Base-by-base conservation (phyloP, 1,139 yeast genomes). In the Candida neerlandica region DNA sequence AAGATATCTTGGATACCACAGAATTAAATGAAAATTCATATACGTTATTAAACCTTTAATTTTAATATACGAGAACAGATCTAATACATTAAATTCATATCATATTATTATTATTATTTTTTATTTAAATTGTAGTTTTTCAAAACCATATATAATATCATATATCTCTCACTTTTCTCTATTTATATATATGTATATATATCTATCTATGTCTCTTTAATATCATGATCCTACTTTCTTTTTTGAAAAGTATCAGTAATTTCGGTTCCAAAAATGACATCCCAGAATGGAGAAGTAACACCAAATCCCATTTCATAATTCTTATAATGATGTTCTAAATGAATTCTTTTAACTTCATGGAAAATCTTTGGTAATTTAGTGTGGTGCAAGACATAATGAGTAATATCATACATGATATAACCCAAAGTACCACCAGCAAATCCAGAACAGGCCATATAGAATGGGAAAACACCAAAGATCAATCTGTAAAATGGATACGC, bases 341-440 rank as follows among this genome's bases (percentile, higher is more conserved):
- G 99, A 65, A 89, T 85, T 47, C 87, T 89, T 72, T 94, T 94
- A 62, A 90, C 73, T 38, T 81, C 84, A 66, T 89, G 92, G 69
- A 89, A 74, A 64, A 76, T 87, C 44, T 73, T 63, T 18, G 99
- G 99, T 61, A 94, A 77, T 59, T 77, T 78, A 39, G 88, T 80
- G 70, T 94, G 99, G 66, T 94, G 99, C 64, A 94, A 74, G 60
- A 89, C 83, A 52, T 76, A 76, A 71, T 94, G 99, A 29, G 96
- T 88, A 58, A 89, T 80, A 70, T 94, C 99, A 67, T 94, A 94
- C 70, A 84, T 69, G 60, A 92, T 84, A 71, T 94, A 94, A 48
- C 99, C 99, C 66, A 92, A 77, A 63, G 92, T 85, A 15, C 97
- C 98, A 55, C 99, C 99, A 10, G 97, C 92, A 71, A 91, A 94